Evolutionary conservation across 2,329 filamentous ascomycete genomes (phyloP), one percentile per base, ranked within the genome.

Genomic region (Fusarium pseudocircinatum): DNA sequence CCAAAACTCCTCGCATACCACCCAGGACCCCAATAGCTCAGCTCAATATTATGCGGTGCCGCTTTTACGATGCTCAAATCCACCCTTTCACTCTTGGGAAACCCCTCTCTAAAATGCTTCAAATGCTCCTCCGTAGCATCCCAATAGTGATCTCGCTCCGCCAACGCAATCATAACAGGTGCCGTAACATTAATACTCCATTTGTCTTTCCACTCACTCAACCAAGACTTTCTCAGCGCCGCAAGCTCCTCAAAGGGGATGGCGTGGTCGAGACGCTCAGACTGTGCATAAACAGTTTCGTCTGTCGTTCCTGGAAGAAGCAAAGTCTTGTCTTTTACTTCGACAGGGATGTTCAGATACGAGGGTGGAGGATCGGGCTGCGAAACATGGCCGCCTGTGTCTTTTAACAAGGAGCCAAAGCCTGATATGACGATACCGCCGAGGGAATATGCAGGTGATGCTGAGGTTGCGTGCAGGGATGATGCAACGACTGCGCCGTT

Each of bases 1-100:
- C 74, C 74, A 36, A 76, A 76, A 34, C 67, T 56, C 8, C 74
- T 61, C 6, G 72, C 72, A 34, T 76, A 76, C 72, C 72, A 76
- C 3, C 74, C 74, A 1, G 60, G 34, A 7, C 61, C 47, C 74
- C 74, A 76, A 30, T 76, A 68, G 16, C 74, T 76, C 22, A 76
- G 24, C 43, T 76, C 74, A 13, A 75, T 60, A n/a, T 72, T 71
- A 52, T 76, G 74, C 9, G 74, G 74, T 4, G 74, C 74, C 10
- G 50, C 58, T 15, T 30, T 63, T 22, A 75, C 36, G 9, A 76
- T 34, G 37, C 74, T 76, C n/a, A 56, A 57, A 37, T 76, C 74
- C 10, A 76, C 44, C 28, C 74, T 60, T 9, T 47, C 34, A 13
- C 69, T 76, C 14, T 59, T 73, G 10, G 54, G 62, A 26, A 76